These are phyloP conservation scores for Hygrophorus russula DNA, from an alignment of 768 basidiomycete species.

Conservation along the genomic window DNA sequence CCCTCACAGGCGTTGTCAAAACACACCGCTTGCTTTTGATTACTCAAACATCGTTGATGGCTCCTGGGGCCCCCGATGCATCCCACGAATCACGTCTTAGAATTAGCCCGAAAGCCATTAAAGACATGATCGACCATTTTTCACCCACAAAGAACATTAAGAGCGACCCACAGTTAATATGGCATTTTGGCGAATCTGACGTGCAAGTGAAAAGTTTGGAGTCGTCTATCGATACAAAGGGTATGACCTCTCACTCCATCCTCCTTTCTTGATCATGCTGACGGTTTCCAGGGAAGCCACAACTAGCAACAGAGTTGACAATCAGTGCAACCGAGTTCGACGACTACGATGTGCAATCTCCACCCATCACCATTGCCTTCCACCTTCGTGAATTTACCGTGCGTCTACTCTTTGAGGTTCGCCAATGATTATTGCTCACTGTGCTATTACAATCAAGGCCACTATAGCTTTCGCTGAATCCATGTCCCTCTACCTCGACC, in stretches of 20 bases:
- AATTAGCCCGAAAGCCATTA: constrained; percentile 63
- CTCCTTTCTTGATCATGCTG: not conserved
- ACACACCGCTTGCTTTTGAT: constrained; percentile 65
- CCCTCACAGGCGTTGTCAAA: constrained; percentile 57
- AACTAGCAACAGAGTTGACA: constrained; percentile 65
- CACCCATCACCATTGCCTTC: constrained; percentile 63
- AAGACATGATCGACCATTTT: constrained; percentile 77
- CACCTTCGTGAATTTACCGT: constrained; percentile 82
- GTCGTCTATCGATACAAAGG: constrained; percentile 53
- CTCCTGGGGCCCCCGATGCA: constrained; percentile 54
- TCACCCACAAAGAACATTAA: constrained; percentile 49
- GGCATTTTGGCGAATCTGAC: constrained; percentile 64
- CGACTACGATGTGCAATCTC: constrained; percentile 50
- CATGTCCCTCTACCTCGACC: constrained; percentile 48
- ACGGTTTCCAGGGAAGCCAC: constrained; percentile 34
- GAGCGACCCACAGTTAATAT: constrained; percentile 69
- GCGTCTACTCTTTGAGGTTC: constrained; percentile 9
- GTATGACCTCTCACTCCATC: constrained; percentile 19
- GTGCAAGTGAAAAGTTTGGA: constrained; percentile 62
- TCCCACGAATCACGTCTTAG: constrained; percentile 51
- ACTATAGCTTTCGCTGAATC: constrained; percentile 73
- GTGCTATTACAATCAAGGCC: constrained; percentile 37
- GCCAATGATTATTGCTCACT: not conserved
- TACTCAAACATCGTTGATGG: constrained; percentile 44
- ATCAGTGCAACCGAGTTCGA: constrained; percentile 79